Percentiles rank a stretch among this genome's conserved stretches.
These are phyloP conservation scores for Chamaecrista fasciculata DNA, from an alignment of 306 rosid genomes.

Conservation along the genomic window DNA sequence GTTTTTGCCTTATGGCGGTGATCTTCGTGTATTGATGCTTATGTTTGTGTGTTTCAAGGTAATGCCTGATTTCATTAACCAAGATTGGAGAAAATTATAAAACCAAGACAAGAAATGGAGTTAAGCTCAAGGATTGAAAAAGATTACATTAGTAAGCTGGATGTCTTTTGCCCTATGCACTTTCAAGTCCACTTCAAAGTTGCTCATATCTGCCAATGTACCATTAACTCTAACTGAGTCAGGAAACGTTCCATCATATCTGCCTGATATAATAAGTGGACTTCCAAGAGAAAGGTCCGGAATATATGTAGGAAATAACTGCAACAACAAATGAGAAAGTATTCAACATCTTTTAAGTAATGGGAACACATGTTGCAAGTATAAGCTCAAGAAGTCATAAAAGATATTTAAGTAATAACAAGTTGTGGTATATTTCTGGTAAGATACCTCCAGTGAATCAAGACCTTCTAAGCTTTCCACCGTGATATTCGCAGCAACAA, in stretches of 20 bases:
- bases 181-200: constrained; percentile 55
- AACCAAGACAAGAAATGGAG: constrained; percentile 17
- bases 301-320: constrained; percentile 68
- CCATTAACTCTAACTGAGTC: constrained; percentile 58
- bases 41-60: constrained; percentile 2
- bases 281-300: constrained; percentile 74
- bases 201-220: constrained; percentile 67
- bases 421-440: constrained; percentile 1
- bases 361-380: background rate
- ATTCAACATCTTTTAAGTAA: constrained; percentile 8
- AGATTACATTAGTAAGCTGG: constrained; percentile 66
- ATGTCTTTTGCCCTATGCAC: constrained; percentile 72
- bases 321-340: no score
- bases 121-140: constrained; percentile 30
- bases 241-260: constrained; percentile 80
- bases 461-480: constrained; percentile 61
- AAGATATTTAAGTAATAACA: background rate
- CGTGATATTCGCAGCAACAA: constrained; percentile 56
- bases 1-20: no score
- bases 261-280: constrained; percentile 83
- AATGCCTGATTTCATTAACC: constrained; percentile 11
- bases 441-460: constrained; percentile 70
- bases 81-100: background rate
- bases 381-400: constrained; percentile 6
- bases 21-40: background rate